Conservation (phyloP, 192 early-diverging fungal species). For the Coemansia sp. region DNA sequence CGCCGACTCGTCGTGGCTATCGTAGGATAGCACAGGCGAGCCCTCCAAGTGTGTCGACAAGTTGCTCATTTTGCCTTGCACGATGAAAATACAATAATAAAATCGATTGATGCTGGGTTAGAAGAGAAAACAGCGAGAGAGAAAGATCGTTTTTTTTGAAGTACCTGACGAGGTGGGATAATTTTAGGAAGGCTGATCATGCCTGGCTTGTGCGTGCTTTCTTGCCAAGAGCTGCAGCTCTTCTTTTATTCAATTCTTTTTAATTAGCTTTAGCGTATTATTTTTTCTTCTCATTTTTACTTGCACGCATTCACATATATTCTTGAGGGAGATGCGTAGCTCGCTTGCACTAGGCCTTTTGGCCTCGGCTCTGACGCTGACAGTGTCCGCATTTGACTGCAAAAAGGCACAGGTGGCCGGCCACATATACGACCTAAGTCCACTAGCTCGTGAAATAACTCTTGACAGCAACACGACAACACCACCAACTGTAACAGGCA, state of each 20-base stretch:
- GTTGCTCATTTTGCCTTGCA: not conserved
- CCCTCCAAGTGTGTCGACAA: not conserved
- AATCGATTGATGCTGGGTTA: not conserved
- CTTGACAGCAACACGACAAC: constrained; percentile 44
- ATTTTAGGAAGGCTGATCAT: not conserved
- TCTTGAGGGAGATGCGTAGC: constrained; percentile 9
- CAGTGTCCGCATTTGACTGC: constrained; percentile 46
- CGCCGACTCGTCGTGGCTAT: constrained; percentile 17
- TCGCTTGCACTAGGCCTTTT: constrained; percentile 8
- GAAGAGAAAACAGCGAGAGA: not conserved
- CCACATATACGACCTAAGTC: constrained; percentile 42
- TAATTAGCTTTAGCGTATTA: not conserved
- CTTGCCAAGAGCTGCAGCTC: not conserved
- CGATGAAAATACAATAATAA: not conserved
- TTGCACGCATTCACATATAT: no score
- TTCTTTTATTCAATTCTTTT: not conserved
- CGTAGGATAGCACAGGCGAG: constrained; percentile 16
- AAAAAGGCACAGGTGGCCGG: constrained; percentile 43
- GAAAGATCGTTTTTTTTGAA: not conserved
- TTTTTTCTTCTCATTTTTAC: not conserved
- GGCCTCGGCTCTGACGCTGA: not conserved
- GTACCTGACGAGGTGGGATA: not conserved
- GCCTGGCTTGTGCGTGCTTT: not conserved
- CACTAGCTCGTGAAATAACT: constrained; percentile 26
- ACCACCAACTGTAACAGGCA: constrained; percentile 45